A percentile compares a stretch with the other conserved stretches of the same genome.
phyloP scores from a whole-genome alignment of 2,329 filamentous ascomycete species.

The Onygenales sp. region DNA sequence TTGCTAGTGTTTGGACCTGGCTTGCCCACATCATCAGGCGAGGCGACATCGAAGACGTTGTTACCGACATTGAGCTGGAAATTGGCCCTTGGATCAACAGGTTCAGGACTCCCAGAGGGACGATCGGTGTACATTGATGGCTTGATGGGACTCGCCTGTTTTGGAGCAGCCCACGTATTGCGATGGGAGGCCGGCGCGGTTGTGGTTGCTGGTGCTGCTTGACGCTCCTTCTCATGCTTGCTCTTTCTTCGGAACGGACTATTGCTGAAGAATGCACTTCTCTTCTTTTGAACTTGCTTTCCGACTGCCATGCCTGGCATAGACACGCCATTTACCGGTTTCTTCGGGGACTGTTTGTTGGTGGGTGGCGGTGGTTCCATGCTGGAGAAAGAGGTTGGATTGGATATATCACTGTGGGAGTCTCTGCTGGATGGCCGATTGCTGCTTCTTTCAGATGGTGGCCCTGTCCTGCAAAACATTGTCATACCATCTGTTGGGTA shows the following conservation, averaged over 20 bases:
- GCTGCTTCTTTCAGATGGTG: constrained; percentile 60
- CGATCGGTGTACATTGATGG: constrained; percentile 18
- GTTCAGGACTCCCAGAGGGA: constrained; percentile 56
- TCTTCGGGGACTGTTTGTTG: constrained; percentile 63
- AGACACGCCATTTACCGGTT: constrained; percentile 38
- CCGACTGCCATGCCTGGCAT: constrained; percentile 46
- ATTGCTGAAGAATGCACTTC: constrained; percentile 85
- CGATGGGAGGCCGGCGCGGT: constrained; percentile 28
- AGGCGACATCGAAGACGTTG: constrained; percentile 89
- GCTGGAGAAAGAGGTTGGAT: constrained; percentile 80
- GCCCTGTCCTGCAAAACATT: constrained; percentile 78
- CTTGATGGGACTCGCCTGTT: constrained; percentile 37
- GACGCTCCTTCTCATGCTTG: constrained; percentile 58
- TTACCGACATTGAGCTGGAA: constrained; percentile 90
- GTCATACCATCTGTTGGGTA: constrained; percentile 96
- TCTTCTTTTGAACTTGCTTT: constrained; percentile 58
- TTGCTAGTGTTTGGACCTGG: constrained; percentile 28
- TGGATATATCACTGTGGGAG: constrained; percentile 83
- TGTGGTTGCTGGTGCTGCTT: constrained; percentile 25
- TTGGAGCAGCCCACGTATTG: constrained; percentile 43
- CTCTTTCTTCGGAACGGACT: constrained; percentile 91
- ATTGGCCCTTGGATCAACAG: constrained; percentile 83
- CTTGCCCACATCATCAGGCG: constrained; percentile 51
- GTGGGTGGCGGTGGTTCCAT: constrained; percentile 66
- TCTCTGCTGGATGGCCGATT: constrained; percentile 74